Percentiles rank a stretch among this genome's conserved stretches.
These are phyloP conservation scores for Capsicum baccatum DNA, from an alignment of 257 asterid species.

Conservation along the genomic window DNA sequence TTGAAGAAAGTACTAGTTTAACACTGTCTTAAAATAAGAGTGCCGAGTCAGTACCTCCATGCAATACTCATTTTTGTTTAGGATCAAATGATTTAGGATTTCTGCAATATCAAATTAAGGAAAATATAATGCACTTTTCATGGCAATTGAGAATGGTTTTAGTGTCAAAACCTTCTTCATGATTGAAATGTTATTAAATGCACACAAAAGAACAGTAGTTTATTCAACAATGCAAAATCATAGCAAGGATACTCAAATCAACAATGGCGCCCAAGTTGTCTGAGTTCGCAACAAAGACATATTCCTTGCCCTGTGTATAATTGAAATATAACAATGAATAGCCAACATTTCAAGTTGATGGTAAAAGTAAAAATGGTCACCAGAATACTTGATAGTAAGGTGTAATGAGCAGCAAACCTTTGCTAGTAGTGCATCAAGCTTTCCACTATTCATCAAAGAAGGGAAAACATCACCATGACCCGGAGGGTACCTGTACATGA, in stretches of 20 bases:
- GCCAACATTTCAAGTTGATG: neutral
- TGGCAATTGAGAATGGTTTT: neutral
- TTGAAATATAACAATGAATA: neutral
- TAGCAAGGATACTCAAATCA: constrained; percentile 92
- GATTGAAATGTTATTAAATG: constrained; percentile 16
- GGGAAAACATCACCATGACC: constrained; percentile 99
- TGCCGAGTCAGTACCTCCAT: constrained; percentile 74
- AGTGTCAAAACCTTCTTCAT: constrained; percentile 5
- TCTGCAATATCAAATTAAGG: constrained; percentile 76
- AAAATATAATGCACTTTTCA: constrained; percentile 1
- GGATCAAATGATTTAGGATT: constrained; percentile 83
- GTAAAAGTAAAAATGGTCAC: neutral
- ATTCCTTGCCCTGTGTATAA: constrained; percentile 86
- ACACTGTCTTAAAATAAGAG: neutral
- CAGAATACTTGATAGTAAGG: neutral
- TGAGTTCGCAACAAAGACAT: constrained; percentile 89
- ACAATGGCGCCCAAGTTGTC: constrained; percentile 98
- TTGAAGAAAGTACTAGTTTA: neutral
- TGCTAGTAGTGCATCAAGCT: constrained; percentile 85
- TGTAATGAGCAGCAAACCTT: constrained; percentile 57
- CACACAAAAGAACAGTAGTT: neutral
- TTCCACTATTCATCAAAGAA: constrained; percentile 90
- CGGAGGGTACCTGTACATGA: constrained; percentile 85
- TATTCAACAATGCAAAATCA: constrained; percentile 14
- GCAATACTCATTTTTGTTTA: constrained; percentile 92